Evolutionary conservation across 106 monocot species (phyloP).

Genomic region (Allium cepa): DNA sequence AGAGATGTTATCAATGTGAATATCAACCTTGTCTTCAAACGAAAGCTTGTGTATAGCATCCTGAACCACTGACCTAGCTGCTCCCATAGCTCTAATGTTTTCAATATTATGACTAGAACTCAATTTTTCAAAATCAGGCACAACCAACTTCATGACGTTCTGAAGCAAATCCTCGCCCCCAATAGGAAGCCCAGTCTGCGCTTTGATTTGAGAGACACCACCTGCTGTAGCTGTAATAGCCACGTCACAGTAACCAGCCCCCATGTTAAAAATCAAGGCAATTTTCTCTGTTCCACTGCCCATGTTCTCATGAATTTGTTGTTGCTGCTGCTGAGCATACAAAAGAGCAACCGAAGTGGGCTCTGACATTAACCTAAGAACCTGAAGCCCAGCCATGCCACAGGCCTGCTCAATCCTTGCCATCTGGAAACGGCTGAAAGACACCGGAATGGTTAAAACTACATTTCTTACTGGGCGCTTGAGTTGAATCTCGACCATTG

Average conservation of each 20-base stretch:
- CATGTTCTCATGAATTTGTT: conserved; percentile 21
- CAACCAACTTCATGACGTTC: conserved; percentile 37
- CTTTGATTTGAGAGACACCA: conserved; percentile 78
- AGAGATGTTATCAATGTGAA: conserved; percentile 37
- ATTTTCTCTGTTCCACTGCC: conserved; percentile 60
- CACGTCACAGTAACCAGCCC: conserved; percentile 77
- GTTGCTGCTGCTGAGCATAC: conserved; percentile 64
- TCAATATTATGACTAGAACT: conserved; percentile 18
- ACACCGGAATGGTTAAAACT: conserved; percentile 71
- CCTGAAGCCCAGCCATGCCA: conserved; percentile 66
- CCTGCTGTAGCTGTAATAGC: conserved; percentile 65
- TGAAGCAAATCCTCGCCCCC: conserved; percentile 79
- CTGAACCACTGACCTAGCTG: conserved; percentile 37
- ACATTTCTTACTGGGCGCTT: conserved; percentile 43
- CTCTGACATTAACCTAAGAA: conserved; percentile 75
- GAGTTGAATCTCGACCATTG: conserved; percentile 55
- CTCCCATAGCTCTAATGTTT: conserved; percentile 30
- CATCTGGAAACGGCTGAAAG: conserved; percentile 74
- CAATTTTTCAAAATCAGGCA: conserved; percentile 39
- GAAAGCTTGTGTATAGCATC: conserved; percentile 62
- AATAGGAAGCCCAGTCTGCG: conserved; percentile 29
- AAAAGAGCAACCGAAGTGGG: conserved; percentile 73
- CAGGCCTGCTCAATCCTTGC: conserved; percentile 79
- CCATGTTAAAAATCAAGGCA: conserved; percentile 83
- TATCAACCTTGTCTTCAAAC: conserved; percentile 20